A percentile compares a stretch with the other conserved stretches of the same genome.
Evolutionary conservation across 2,329 filamentous ascomycete species (phyloP).

Genomic region (Talaromyces sp.): DNA sequence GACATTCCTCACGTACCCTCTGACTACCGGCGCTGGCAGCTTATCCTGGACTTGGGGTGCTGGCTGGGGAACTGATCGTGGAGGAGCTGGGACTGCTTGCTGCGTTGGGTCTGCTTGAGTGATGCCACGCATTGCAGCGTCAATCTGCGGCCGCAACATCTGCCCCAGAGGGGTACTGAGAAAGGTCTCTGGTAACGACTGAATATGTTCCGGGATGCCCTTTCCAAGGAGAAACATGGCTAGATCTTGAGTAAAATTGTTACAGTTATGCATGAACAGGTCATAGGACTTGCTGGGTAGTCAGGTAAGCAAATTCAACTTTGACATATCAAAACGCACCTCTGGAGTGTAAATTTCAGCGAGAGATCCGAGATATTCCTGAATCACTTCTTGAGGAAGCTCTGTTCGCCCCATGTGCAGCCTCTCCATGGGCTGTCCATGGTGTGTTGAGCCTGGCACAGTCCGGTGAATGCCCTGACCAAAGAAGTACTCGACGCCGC

Average conservation of each 20-base stretch:
- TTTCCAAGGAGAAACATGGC: conserved; percentile 82
- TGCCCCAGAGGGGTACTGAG: conserved; percentile 80
- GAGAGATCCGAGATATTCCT: conserved; percentile 82
- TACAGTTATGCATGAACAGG: conserved; percentile 87
- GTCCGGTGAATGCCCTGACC: conserved; percentile 82
- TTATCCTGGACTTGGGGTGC: background rate
- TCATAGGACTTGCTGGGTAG: conserved; percentile 65
- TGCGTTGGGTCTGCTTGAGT: conserved; percentile 51
- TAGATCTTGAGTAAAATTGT: conserved; percentile 94
- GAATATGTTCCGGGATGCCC: conserved; percentile 82
- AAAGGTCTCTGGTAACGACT: conserved; percentile 76
- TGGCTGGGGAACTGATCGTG: conserved; percentile 9
- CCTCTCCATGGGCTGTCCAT: conserved; percentile 74
- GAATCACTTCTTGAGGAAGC: conserved; percentile 71
- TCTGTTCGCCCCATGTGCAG: conserved; percentile 70
- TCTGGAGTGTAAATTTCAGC: conserved; percentile 75
- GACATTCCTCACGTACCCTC: conserved; percentile 55
- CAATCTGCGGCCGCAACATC: conserved; percentile 75
- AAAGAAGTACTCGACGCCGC: conserved; percentile 83
- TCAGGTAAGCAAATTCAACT: background rate
- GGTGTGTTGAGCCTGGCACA: conserved; percentile 73
- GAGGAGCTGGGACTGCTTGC: conserved; percentile 15
- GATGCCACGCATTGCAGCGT: conserved; percentile 56
- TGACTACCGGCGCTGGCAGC: background rate
- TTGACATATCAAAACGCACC: conserved; percentile 35